Evolutionary conservation across 2,329 filamentous ascomycete species (phyloP), one percentile per base, ranked within the genome.

Genomic region (Microascus cirrosus): DNA sequence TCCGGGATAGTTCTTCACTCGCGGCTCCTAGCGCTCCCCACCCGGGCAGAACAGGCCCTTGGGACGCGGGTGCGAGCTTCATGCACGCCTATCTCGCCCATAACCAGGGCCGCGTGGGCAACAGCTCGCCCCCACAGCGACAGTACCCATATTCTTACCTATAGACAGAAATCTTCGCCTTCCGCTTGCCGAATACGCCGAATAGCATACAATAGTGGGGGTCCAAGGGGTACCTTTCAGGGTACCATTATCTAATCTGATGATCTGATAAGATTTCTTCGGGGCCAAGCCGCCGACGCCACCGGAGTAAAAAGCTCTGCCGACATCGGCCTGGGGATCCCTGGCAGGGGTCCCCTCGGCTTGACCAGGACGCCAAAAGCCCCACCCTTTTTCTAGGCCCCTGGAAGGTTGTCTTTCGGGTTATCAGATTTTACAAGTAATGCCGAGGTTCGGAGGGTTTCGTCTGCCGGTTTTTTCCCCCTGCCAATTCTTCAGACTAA

Each of bases 231-330:
- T 24, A 24, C 35, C 50, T 51, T 56, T 11, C 18, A 18, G 24
- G 7, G 20, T 34, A 28, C 10, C 10, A 34, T 60, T 67, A 72
- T 72, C 68, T 74, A 71, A 74, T 74, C 71, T 71, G 71, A 74
- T 74, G 63, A 74, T 74, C 71, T 68, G 71, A 74, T 74, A 72
- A 74, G 71, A 74, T 74, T 50, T 32, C 8, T 12, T 22, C 22
- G 4, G 28, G 28, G 28, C 28, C 28, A 32, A 32, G 28, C n/a
- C n/a, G 28, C 8, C 28, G 28, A 4, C 28, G 28, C 28, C 20
- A 22, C 22, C 13, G 39, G 11, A 18, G 39, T 7, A 45, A 45
- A n/a, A 15, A 2, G 39, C 39, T n/a, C 2, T 2, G 15, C 39
- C 39, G 39, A 45, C 18, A n/a, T 45, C 39, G 39, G 39, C 39